Percentiles rank a stretch among this genome's conserved stretches.
These are phyloP conservation scores for Monosporascus ibericus DNA, from an alignment of 2,329 filamentous ascomycete species.

Conservation along the genomic window DNA sequence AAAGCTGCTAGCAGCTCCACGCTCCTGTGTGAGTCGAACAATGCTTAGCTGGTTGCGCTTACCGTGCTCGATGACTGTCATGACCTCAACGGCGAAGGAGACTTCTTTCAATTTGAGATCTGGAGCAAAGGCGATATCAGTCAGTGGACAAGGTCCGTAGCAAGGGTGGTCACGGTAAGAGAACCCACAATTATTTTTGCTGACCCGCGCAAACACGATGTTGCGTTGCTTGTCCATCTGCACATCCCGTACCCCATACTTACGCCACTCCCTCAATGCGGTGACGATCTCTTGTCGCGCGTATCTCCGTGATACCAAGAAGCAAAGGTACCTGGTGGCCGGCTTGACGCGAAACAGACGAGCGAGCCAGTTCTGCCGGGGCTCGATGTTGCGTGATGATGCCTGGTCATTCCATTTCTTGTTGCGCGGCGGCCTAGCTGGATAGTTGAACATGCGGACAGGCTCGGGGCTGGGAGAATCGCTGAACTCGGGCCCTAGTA, in stretches of 20 bases:
- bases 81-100: slow-evolving; percentile 80
- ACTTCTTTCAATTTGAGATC: slow-evolving; percentile 80
- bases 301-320: slow-evolving; percentile 64
- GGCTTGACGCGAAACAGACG: slow-evolving; percentile 88
- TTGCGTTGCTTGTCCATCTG: slow-evolving; percentile 73
- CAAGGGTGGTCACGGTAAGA: neutral
- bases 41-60: slow-evolving; percentile 71
- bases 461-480: slow-evolving; percentile 21
- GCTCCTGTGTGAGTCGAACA: slow-evolving; percentile 80
- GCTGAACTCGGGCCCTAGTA: slow-evolving; percentile 26
- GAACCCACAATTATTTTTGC: slow-evolving; percentile 68
- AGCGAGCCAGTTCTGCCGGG: slow-evolving; percentile 80
- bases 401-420: slow-evolving; percentile 18
- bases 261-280: slow-evolving; percentile 72
- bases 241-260: slow-evolving; percentile 75
- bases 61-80: slow-evolving; percentile 82
- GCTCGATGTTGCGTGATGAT: slow-evolving; percentile 48
- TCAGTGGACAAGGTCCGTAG: neutral
- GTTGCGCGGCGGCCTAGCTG: slow-evolving; percentile 7
- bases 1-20: slow-evolving; percentile 87
- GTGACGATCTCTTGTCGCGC: slow-evolving; percentile 72
- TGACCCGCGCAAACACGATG: slow-evolving; percentile 73
- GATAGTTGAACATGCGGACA: slow-evolving; percentile 14
- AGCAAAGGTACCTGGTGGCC: slow-evolving; percentile 66
- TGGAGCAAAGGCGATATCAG: slow-evolving; percentile 27